Conservation (phyloP, 306 rosid genomes). For the Astragalus membranaceus region DNA sequence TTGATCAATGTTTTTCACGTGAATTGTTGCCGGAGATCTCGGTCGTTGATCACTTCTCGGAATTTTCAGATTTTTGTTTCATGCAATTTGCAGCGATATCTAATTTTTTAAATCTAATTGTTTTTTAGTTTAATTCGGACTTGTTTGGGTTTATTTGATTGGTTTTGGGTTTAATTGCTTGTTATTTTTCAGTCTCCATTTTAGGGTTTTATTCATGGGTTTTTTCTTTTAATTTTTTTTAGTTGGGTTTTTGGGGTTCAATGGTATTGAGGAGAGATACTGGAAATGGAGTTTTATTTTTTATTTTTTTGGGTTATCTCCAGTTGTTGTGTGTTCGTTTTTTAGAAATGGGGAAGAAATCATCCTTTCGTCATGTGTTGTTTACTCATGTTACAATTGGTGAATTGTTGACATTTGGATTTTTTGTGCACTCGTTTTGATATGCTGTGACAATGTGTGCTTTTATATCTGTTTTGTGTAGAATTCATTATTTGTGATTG, state of each 20-base stretch:
- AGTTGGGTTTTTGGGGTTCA: conserved; percentile 37
- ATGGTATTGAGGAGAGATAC: neutral
- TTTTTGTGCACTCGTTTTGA: neutral
- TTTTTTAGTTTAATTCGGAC: neutral
- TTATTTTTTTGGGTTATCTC: neutral
- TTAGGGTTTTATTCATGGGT: conserved; percentile 46
- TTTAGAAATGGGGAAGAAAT: neutral
- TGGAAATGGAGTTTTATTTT: neutral
- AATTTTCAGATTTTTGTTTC: conserved; percentile 18
- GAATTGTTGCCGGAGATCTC: conserved; percentile 49
- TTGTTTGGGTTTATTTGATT: conserved; percentile 18
- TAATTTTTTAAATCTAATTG: conserved; percentile 16
- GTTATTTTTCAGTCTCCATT: neutral
- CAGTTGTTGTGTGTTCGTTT: neutral
- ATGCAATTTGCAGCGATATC: conserved; percentile 23
- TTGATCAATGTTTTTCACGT: conserved; percentile 37
- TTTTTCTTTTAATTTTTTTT: neutral
- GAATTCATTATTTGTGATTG: neutral
- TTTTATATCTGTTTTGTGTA: neutral
- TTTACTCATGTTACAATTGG: neutral
- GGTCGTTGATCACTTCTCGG: neutral
- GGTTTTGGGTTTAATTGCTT: conserved; percentile 20
- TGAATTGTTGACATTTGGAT: neutral
- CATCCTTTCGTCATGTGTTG: neutral
- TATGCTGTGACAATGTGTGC: conserved; percentile 1